Conservation (phyloP, 2,329 filamentous ascomycete genomes). For the Fusarium equiseti region DNA sequence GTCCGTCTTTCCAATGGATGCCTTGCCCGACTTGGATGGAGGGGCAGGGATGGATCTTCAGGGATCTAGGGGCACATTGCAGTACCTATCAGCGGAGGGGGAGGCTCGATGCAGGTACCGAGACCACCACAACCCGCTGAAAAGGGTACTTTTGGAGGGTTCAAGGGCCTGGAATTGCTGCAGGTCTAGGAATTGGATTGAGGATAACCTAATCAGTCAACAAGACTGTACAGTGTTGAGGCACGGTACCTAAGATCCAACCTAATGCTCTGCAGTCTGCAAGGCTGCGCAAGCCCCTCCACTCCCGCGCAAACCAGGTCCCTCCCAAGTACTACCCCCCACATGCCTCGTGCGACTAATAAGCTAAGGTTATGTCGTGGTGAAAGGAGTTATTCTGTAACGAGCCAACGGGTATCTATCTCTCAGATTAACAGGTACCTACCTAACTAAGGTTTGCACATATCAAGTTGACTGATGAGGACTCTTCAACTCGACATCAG, state of each 20-base stretch:
- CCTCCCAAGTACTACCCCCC: conserved; percentile 31
- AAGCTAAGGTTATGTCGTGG: conserved; percentile 27
- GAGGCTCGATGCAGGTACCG: conserved; percentile 39
- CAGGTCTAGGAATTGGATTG: conserved; percentile 8
- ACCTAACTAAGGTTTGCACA: neutral
- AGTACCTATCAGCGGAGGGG: conserved; percentile 15
- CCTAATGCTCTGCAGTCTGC: conserved; percentile 20
- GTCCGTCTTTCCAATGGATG: neutral
- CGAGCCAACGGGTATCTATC: neutral
- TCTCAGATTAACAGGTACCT: neutral
- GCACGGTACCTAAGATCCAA: neutral
- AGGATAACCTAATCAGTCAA: neutral
- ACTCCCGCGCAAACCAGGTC: conserved; percentile 38
- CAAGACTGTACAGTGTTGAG: conserved; percentile 17
- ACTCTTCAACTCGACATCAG: neutral
- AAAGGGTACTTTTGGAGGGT: conserved; percentile 26
- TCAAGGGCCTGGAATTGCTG: conserved; percentile 7
- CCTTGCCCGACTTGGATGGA: conserved; percentile 28
- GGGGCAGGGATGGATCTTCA: conserved; percentile 35
- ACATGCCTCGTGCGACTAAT: conserved; percentile 33
- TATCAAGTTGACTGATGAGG: neutral
- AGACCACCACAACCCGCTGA: conserved; percentile 21
- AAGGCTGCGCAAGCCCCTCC: conserved; percentile 40
- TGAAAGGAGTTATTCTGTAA: neutral
- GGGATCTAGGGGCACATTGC: conserved; percentile 28